Percentiles rank a stretch among this genome's conserved stretches.
Conservation (phyloP, 495 filamentous ascomycete species). For the Bacidia rubella region DNA sequence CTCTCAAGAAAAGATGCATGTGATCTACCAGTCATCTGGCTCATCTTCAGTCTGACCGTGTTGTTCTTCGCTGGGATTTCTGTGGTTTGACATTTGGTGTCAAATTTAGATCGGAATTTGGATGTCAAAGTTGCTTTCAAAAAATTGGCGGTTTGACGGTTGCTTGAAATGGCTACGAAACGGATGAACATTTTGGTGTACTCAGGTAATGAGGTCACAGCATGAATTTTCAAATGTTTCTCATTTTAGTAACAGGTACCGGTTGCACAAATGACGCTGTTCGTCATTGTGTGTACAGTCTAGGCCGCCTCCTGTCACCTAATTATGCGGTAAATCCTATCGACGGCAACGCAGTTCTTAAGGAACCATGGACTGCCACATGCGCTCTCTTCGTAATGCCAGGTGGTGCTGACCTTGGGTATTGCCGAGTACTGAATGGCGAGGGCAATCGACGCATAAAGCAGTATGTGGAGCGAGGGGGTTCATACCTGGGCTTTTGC, state of each 20-base stretch:
- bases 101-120: neutral
- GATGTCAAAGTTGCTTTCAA: slow-evolving; percentile 1
- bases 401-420: slow-evolving; percentile 87
- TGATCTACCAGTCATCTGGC: slow-evolving; percentile 80
- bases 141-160: neutral
- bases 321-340: slow-evolving; percentile 88
- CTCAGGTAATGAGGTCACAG: slow-evolving; percentile 40
- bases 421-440: slow-evolving; percentile 80
- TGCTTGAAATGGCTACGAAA: slow-evolving; percentile 38
- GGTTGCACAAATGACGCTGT: slow-evolving; percentile 82
- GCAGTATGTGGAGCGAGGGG: slow-evolving; percentile 76
- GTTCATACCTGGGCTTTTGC: slow-evolving; percentile 79
- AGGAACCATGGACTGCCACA: slow-evolving; percentile 80
- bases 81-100: slow-evolving; percentile 36
- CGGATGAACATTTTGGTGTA: slow-evolving; percentile 83
- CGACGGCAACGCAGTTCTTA: slow-evolving; percentile 61
- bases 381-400: slow-evolving; percentile 87
- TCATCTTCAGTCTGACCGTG: slow-evolving; percentile 62
- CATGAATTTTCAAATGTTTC: neutral
- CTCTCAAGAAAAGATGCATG: neutral
- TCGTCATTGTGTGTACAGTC: slow-evolving; percentile 73
- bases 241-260: slow-evolving; percentile 41
- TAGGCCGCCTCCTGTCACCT: slow-evolving; percentile 79
- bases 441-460: slow-evolving; percentile 70
- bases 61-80: slow-evolving; percentile 26